Percentiles rank a stretch among this genome's conserved stretches.
phyloP scores from a whole-genome alignment of 2,329 filamentous ascomycete species.

The Cladosporium sp. region DNA sequence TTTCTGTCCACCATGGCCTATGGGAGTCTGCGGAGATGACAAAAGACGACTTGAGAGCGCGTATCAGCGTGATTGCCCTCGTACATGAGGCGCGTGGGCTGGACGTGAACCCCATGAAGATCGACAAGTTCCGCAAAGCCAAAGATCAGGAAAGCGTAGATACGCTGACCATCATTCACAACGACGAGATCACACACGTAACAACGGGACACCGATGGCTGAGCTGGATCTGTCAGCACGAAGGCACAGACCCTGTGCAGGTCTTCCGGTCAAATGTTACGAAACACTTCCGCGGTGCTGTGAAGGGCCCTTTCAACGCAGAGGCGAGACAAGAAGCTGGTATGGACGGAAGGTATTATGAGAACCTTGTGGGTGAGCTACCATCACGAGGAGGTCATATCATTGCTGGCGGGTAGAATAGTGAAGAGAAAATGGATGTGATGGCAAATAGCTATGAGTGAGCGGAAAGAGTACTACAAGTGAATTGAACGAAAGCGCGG shows the following conservation, averaged over 20 bases:
- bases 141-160: conserved; percentile 14
- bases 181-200: conserved; percentile 15
- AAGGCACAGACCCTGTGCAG: conserved; percentile 13
- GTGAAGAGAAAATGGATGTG: no score
- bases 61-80: conserved; percentile 14
- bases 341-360: conserved; percentile 14
- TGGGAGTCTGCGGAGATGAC: conserved; percentile 14
- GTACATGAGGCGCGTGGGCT: conserved; percentile 15
- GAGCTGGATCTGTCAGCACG: conserved; percentile 15
- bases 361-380: conserved; percentile 7
- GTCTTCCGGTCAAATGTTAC: conserved; percentile 11
- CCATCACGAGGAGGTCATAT: conserved; percentile 11
- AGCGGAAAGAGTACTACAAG: no score
- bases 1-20: conserved; percentile 14
- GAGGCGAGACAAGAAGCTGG: conserved; percentile 13
- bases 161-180: conserved; percentile 13
- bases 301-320: conserved; percentile 15
- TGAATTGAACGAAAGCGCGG: no score
- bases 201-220: conserved; percentile 15
- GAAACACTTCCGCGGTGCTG: conserved; percentile 12
- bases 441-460: no score
- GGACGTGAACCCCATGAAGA: conserved; percentile 14
- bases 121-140: conserved; percentile 13
- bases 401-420: conserved; percentile 12
- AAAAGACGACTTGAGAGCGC: conserved; percentile 12